Base-by-base conservation (phyloP, 441 rosid genomes). In the Erodium moschatum region DNA sequence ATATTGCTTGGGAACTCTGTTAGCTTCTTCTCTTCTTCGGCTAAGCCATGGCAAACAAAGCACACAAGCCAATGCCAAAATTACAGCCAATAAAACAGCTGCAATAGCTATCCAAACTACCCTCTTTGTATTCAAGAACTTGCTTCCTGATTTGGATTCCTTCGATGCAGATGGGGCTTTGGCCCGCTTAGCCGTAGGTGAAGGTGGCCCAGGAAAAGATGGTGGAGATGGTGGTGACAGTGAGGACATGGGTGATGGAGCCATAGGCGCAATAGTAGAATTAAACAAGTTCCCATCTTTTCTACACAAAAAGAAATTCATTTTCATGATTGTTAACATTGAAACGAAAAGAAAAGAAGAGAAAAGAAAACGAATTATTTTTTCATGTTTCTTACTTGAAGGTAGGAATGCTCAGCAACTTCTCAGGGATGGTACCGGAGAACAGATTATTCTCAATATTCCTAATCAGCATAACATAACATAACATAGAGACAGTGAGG, bases 231-330 rank as follows among this genome's bases (percentile, higher is more conserved):
- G 67, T 63, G 89, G 75, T 44, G 79, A 70, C 20, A 73, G 72
- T 69, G 89, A 75, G 64, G 86, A 75, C 18, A 69, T 61, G 56
- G 95, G 85, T 5, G 72, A 48, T 62, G 95, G 81, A 2, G 94
- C 91, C 40, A 89, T 78, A 65, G 86, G 79, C 64, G 88, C 79
- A 67, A 86, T 77, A 11, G 92, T 79, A 69, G 96, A 87, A 74
- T 91, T 87, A 75, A 93, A 93, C 4, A 91, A 97, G 74, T 92
- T 93, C 74, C 98, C 96, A 72, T 86, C 97, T 85, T 78, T 89
- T 72, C 98, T 90, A 95, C 77, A 67, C 66, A 68, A 29, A 29
- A 64, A 52, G 63, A 58, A 70, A 31, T 19, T 58, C 29, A 20
- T 10, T 19, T 9, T 75, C 29, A n/a, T 6, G 0, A 68, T 24